Evolutionary conservation across 1,284 basidiomycete genomes (phyloP), one percentile per base, ranked within the genome.

Genomic region (Boletus austroedulis): DNA sequence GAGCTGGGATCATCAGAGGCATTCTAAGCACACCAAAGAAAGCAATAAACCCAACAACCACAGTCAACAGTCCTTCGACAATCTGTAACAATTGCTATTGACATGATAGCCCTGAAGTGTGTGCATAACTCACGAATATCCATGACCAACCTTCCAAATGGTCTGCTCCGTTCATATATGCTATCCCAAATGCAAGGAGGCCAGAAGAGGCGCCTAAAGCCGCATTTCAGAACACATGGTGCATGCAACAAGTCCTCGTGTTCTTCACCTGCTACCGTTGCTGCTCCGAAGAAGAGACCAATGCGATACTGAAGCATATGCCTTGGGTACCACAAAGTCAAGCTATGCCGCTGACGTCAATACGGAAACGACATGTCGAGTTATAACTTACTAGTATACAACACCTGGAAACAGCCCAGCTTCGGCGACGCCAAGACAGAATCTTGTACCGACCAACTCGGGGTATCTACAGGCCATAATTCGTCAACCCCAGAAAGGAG

Each of bases 341-440:
- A 58, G 43, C 68, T 71, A 29, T 10, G 11, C 5, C 3, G 4
- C 15, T n/a, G 14, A 41, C 1, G 23, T 69, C 23, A 66, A 53
- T 17, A n/a, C 24, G 15, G 8, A 14, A 24, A 49, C 12, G 1
- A 47, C 4, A 45, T 76, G 74, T 78, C 80, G 34, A 26, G 21
- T 26, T 19, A 38, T 23, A 26, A 65, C 77, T 34, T 53, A 83
- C 84, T 86, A 88, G 68, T 86, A 89, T 0, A 82, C 80, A 7
- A 87, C 84, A 21, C 87, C 85, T 8, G 86, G 86, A 65, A 88
- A 86, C 24, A 89, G 70, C 0, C 88, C 88, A 8, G 86, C 83
- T 68, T 90, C 88, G 0, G 86, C 80, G 0, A 89, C 67, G 4
- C 89, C 88, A 3, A 89, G 79, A 57, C 76, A 82, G 8, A 84